Evolutionary conservation across 257 asterid genomes (phyloP), one percentile per base, ranked within the genome.

Genomic region (Nemophila menziesii): DNA sequence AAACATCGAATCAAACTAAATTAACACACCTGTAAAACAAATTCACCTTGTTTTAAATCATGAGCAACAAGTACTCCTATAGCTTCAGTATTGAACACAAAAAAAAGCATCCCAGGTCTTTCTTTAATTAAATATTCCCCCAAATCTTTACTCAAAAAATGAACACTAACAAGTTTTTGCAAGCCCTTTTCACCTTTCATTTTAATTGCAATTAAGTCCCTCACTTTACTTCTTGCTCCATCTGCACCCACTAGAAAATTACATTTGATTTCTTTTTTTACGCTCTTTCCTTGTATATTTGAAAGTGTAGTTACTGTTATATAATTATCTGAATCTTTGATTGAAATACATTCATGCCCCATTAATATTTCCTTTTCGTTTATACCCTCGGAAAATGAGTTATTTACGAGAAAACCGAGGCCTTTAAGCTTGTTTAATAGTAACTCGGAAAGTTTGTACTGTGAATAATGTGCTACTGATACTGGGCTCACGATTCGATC

Each of bases 11-110:
- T 41, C 8, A 41, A n/a, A 41, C 20, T 10, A 41, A 4, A 18
- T 8, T 37, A 56, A 21, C 21, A 22, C 57, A 89, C 98, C 90
- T 89, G 98, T 80, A 89, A 66, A 41, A 84, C 90, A 64, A 89
- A 89, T 59, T 89, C 98, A 59, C 98, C 98, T 70, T 78, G 74
- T 62, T 58, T 65, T 64, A 80, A 70, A 56, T 89, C 92, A 70
- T 89, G 98, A 52, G 98, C 98, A 21, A 89, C 95, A 51, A 89
- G 76, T 37, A 89, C 98, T 27, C 95, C 98, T 16, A 84, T 80
- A 16, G 77, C 95, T 57, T 79, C 84, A 33, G 82, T 55, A 46
- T 89, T 89, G 48, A 84, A 84, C 51, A 89, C 49, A 64, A 89
- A 89, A 71, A 78, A 89, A 43, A 89, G 71, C 98, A 84, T 89